phyloP scores from a whole-genome alignment of 2,329 filamentous ascomycete species.

The Exophiala oligosperma region DNA sequence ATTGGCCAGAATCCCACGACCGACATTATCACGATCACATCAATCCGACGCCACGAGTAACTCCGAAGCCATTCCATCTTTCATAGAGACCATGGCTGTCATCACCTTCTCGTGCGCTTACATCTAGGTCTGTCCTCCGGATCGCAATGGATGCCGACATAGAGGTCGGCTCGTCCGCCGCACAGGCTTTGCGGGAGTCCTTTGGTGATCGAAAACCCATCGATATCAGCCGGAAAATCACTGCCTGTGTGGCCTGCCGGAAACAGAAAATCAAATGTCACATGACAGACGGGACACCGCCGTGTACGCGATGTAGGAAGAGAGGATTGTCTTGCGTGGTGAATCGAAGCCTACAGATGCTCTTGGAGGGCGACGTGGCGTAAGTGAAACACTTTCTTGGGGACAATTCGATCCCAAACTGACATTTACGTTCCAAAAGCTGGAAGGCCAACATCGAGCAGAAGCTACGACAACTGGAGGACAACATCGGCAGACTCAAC shows the following conservation, averaged over 20 bases:
- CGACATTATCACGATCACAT: too few relatives aligned
- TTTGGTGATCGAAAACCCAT: slow-evolving; percentile 39
- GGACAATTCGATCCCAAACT: neutral
- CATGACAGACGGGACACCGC: slow-evolving; percentile 47
- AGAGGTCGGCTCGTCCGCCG: slow-evolving; percentile 15
- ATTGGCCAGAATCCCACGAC: too few relatives aligned
- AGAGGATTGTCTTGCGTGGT: slow-evolving; percentile 51
- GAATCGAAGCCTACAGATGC: slow-evolving; percentile 53
- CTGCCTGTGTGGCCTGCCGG: slow-evolving; percentile 34
- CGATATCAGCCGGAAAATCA: slow-evolving; percentile 37
- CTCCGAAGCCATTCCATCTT: neutral
- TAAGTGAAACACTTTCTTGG: slow-evolving; percentile 1
- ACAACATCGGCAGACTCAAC: slow-evolving; percentile 30
- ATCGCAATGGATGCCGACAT: slow-evolving; percentile 3
- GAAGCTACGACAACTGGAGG: slow-evolving; percentile 40
- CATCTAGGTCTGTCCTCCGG: neutral
- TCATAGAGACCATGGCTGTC: neutral
- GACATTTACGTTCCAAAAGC: slow-evolving; percentile 23
- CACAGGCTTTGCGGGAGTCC: slow-evolving; percentile 34
- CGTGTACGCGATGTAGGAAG: slow-evolving; percentile 50
- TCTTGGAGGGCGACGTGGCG: slow-evolving; percentile 32
- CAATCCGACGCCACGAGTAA: too few relatives aligned
- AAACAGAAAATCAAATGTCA: slow-evolving; percentile 56
- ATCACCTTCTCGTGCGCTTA: neutral
- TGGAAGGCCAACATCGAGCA: slow-evolving; percentile 43